A percentile compares a stretch with the other conserved stretches of the same genome.
These are phyloP conservation scores for Lonicera japonica DNA, from an alignment of 129 eudicot genomes.

Conservation along the genomic window DNA sequence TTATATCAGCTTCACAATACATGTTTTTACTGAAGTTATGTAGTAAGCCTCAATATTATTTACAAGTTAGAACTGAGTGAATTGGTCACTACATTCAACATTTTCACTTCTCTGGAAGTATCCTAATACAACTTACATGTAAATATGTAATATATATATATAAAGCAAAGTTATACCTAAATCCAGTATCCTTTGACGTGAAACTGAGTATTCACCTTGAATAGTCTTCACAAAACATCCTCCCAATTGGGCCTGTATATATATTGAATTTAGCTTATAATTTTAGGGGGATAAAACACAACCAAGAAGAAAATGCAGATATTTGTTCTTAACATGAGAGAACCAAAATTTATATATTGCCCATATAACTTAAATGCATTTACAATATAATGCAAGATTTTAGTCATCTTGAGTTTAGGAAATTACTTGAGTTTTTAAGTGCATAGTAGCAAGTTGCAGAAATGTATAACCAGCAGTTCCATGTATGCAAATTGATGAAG, in stretches of 20 bases:
- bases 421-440: too few species aligned
- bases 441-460: too few species aligned
- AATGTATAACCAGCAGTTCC: too few species aligned
- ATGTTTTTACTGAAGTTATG: background rate
- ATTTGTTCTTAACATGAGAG: background rate
- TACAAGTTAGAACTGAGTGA: background rate
- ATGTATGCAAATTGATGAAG: background rate
- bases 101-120: background rate
- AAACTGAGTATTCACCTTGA: slow-evolving; percentile 23
- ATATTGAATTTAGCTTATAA: background rate
- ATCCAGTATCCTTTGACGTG: slow-evolving; percentile 39
- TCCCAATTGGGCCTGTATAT: slow-evolving; percentile 32
- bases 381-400: background rate
- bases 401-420: too few species aligned
- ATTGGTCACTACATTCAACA: background rate
- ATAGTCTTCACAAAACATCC: slow-evolving; percentile 32
- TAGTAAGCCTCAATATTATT: background rate
- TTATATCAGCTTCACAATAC: background rate
- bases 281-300: background rate
- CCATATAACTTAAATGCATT: background rate
- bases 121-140: background rate
- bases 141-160: too few species aligned
- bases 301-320: background rate
- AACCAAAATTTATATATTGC: background rate
- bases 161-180: slow-evolving; percentile 25